Percentiles rank a stretch among this genome's conserved stretches.
phyloP scores from a whole-genome alignment of 495 filamentous ascomycete genomes.

The Durotheca rogersii region DNA sequence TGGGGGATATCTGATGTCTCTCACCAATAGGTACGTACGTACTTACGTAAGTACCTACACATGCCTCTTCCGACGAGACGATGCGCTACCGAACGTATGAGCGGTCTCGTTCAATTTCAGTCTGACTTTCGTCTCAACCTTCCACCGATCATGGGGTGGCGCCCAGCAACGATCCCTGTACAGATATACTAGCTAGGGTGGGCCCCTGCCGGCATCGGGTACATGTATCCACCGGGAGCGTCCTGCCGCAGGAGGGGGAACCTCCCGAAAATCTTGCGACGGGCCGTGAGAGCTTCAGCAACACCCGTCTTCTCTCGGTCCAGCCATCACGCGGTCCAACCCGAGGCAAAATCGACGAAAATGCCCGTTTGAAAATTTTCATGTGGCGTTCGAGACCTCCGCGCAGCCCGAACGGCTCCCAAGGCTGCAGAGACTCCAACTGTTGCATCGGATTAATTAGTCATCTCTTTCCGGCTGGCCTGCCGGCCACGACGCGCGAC shows the following conservation, averaged over 20 bases:
- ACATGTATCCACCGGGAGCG: constrained; percentile 21
- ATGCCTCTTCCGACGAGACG: too few species aligned
- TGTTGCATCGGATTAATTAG: too few species aligned
- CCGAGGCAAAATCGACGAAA: constrained; percentile 5
- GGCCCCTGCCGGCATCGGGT: constrained; percentile 20
- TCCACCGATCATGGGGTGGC: constrained; percentile 14
- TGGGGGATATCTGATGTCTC: neutral
- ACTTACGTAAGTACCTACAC: too few species aligned
- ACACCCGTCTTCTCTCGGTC: constrained; percentile 21
- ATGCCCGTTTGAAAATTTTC: constrained; percentile 1
- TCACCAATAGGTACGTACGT: too few species aligned
- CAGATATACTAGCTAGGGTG: constrained; percentile 15
- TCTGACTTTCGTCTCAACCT: too few species aligned
- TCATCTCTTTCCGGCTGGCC: too few species aligned
- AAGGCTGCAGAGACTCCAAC: too few species aligned
- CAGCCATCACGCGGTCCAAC: constrained; percentile 10
- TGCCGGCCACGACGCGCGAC: too few species aligned
- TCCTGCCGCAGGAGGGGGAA: constrained; percentile 23
- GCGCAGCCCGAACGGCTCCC: neutral
- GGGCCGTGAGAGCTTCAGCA: constrained; percentile 32
- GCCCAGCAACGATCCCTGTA: constrained; percentile 1
- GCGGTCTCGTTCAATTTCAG: too few species aligned
- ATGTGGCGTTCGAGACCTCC: too few species aligned
- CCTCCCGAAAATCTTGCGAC: constrained; percentile 9
- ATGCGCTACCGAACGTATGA: too few species aligned